A percentile compares a stretch with the other conserved stretches of the same genome.
Conservation (phyloP, 2,329 filamentous ascomycete species). For the Setomelanomma holmii region DNA sequence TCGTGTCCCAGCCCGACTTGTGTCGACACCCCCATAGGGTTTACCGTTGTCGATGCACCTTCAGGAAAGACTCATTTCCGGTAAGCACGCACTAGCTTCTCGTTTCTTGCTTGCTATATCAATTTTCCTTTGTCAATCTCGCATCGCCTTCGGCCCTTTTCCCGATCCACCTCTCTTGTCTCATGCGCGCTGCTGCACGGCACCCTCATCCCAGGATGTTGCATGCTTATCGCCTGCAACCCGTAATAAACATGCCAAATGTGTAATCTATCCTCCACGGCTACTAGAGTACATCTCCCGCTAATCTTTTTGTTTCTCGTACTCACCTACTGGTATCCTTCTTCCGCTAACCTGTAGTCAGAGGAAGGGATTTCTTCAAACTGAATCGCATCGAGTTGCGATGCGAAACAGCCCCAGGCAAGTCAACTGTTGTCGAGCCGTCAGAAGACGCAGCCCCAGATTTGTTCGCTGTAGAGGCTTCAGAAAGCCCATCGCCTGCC, state of each 20-base stretch:
- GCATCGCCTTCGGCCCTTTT: slow-evolving; percentile 13
- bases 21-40: slow-evolving; percentile 38
- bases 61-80: slow-evolving; percentile 34
- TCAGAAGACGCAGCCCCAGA: slow-evolving; percentile 29
- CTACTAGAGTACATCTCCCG: slow-evolving; percentile 5
- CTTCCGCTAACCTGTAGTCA: slow-evolving; percentile 20
- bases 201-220: slow-evolving; percentile 17
- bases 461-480: slow-evolving; percentile 24
- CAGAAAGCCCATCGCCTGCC: slow-evolving; percentile 22
- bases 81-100: slow-evolving; percentile 41
- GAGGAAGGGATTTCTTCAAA: slow-evolving; percentile 49
- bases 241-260: slow-evolving; percentile 23
- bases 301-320: background rate
- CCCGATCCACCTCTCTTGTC: slow-evolving; percentile 10
- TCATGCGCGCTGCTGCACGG: slow-evolving; percentile 14
- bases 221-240: slow-evolving; percentile 28
- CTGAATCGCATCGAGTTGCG: slow-evolving; percentile 48
- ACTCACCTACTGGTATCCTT: background rate
- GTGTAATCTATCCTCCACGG: slow-evolving; percentile 20
- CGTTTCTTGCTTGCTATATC: slow-evolving; percentile 3
- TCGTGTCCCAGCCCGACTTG: slow-evolving; percentile 34
- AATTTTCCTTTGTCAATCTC: slow-evolving; percentile 5
- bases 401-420: slow-evolving; percentile 38
- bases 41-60: slow-evolving; percentile 39
- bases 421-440: slow-evolving; percentile 36